Base-by-base conservation (phyloP, 2,329 filamentous ascomycete genomes). In the Neobulgaria alba region DNA sequence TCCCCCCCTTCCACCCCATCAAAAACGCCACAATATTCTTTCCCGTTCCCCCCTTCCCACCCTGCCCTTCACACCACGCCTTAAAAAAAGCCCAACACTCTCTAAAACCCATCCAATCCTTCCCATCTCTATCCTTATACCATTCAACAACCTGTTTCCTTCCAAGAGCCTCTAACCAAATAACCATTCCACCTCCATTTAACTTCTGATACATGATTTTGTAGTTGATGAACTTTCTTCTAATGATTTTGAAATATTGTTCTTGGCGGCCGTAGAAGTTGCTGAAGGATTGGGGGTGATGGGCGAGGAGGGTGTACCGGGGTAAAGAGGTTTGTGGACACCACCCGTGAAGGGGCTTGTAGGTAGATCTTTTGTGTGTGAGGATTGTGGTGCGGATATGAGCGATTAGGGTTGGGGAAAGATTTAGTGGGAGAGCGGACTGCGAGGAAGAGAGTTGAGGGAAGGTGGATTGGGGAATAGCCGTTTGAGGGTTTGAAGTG, bases 131-230 rank as follows among this genome's bases (percentile, higher is more conserved):
- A 26, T 26, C 23, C 23, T 12, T 7, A 7, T 12, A 26, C 7
- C 7, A 12, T 12, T 12, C 12, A 7, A 26, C 23, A 7, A 12
- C 12, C 23, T 26, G 23, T 12, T 26, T 12, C 23, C 23, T 7
- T 12, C 23, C 23, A 7, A 7, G 7, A 12, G 23, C 23, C 23
- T 26, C 39, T 16, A 36, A 32, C 39, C 39, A 41, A 17, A 41
- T 36, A 17, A 41, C 29, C 39, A 41, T 41, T 3, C 36, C 21
- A 8, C 39, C 33, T 10, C 15, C 15, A 1, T 33, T 16, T 1
- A 20, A 21, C 14, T 33, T 21, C 33, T 41, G 39, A 20, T 36
- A 41, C 39, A 41, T 41, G 23, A 41, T 36, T 7, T 33, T 32
- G 5, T 29, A 19, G 23, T 18, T 30, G 26, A 26, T 16, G 33